Conservation (phyloP, 768 basidiomycete genomes). For the Tylopilus sp. region DNA sequence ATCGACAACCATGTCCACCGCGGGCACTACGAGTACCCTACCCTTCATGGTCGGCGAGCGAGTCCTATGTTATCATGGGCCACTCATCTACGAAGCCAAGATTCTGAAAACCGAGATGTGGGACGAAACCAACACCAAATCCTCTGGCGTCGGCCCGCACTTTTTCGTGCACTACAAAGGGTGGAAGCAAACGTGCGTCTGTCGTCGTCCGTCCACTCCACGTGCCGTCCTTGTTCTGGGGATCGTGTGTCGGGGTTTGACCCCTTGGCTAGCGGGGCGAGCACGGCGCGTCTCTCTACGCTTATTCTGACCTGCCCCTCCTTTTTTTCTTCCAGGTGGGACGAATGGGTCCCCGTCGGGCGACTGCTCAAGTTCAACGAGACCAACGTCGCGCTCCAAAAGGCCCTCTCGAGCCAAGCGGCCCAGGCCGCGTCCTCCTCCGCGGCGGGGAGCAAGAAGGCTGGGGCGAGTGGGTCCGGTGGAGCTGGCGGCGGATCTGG, state of each 20-base stretch:
- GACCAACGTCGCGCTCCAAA: slow-evolving; percentile 73
- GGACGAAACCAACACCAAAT: slow-evolving; percentile 59
- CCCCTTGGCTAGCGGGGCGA: no score
- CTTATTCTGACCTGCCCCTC: neutral
- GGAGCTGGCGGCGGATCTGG: slow-evolving; percentile 24
- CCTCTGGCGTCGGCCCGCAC: slow-evolving; percentile 67
- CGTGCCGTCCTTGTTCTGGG: neutral
- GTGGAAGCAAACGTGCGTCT: slow-evolving; percentile 91
- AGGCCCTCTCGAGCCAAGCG: slow-evolving; percentile 50
- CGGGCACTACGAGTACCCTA: slow-evolving; percentile 7
- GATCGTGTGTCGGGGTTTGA: no score
- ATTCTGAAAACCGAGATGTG: slow-evolving; percentile 67
- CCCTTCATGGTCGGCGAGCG: slow-evolving; percentile 64
- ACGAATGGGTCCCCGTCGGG: slow-evolving; percentile 70
- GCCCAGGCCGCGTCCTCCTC: slow-evolving; percentile 41
- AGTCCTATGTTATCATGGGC: slow-evolving; percentile 93
- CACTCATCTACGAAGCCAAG: slow-evolving; percentile 94
- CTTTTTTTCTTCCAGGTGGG: slow-evolving; percentile 5
- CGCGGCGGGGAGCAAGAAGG: slow-evolving; percentile 26
- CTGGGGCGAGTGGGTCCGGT: slow-evolving; percentile 23
- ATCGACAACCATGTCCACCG: slow-evolving; percentile 8
- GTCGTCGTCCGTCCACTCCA: neutral
- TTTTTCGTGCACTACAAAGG: slow-evolving; percentile 99
- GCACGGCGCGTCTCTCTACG: no score
- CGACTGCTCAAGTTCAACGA: slow-evolving; percentile 87